These are phyloP conservation scores for Candida odintsovae DNA, from an alignment of 805 yeast species.

Conservation along the genomic window DNA sequence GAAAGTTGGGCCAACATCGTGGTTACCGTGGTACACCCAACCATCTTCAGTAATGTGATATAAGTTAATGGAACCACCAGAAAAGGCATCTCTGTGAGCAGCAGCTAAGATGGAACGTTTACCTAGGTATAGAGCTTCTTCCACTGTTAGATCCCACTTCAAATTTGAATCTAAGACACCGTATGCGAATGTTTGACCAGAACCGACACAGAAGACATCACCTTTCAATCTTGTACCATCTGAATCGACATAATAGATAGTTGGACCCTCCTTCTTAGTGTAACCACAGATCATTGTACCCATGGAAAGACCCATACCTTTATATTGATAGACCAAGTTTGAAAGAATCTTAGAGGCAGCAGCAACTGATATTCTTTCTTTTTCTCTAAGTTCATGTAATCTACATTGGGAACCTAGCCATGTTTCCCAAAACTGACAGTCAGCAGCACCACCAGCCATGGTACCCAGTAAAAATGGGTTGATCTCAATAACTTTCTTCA, in stretches of 20 bases:
- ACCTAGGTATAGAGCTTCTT: conserved; percentile 91
- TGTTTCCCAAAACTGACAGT: conserved; percentile 98
- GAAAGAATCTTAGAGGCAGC: conserved; percentile 93
- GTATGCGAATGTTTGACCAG: conserved; percentile 98
- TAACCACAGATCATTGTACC: conserved; percentile 99
- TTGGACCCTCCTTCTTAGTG: conserved; percentile 92
- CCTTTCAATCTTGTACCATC: conserved; percentile 96
- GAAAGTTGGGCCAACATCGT: conserved; percentile 83
- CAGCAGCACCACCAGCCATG: conserved; percentile 99
- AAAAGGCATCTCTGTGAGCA: conserved; percentile 95
- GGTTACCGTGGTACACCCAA: conserved; percentile 94
- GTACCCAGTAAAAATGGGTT: conserved; percentile 94
- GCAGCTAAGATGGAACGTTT: conserved; percentile 96
- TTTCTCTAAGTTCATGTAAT: conserved; percentile 88
- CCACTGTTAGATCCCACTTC: conserved; percentile 86
- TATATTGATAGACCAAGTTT: conserved; percentile 86
- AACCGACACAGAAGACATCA: conserved; percentile 93
- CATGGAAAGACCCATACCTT: conserved; percentile 98
- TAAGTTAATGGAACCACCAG: conserved; percentile 94
- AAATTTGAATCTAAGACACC: conserved; percentile 95
- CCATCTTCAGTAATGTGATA: conserved; percentile 92
- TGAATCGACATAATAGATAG: conserved; percentile 92
- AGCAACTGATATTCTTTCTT: conserved; percentile 91
- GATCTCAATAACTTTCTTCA: conserved; percentile 93
- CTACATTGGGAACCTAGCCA: conserved; percentile 98